These are phyloP conservation scores for Colletotrichum viniferum DNA, from an alignment of 2,329 filamentous ascomycete genomes.

Conservation along the genomic window DNA sequence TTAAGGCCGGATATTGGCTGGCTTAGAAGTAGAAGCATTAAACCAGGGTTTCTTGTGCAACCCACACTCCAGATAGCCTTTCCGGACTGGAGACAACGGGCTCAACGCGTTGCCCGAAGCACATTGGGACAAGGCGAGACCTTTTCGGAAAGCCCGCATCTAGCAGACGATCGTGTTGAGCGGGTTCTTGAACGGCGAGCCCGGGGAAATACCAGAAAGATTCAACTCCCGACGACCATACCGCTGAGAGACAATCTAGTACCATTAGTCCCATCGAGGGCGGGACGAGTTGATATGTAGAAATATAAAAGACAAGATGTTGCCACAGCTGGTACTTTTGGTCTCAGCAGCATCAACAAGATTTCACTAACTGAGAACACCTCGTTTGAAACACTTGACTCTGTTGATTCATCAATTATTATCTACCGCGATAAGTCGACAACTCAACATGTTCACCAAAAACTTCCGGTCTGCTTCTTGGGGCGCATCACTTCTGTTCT, in stretches of 20 bases:
- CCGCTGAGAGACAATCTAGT: background rate
- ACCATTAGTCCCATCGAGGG: background rate
- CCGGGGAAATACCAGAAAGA: background rate
- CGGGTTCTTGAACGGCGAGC: background rate
- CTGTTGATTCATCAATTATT: background rate
- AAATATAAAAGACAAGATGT: background rate
- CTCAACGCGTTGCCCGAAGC: background rate
- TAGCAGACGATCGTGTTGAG: background rate
- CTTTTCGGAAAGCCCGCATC: background rate
- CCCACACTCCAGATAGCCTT: background rate
- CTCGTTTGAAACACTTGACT: background rate
- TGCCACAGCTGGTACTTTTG: background rate
- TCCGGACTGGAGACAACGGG: background rate
- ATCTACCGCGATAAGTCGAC: background rate
- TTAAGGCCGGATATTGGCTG: background rate
- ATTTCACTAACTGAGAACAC: background rate
- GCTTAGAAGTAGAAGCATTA: background rate
- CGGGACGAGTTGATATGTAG: background rate
- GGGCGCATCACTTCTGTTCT: background rate
- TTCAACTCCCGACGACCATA: background rate
- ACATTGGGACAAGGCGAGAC: background rate
- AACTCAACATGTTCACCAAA: background rate
- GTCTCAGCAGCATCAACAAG: background rate
- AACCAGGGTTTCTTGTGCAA: background rate
- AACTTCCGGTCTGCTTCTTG: background rate